These are phyloP conservation scores for Candida mesenterica DNA, from an alignment of 1,139 yeast genomes.

Conservation along the genomic window DNA sequence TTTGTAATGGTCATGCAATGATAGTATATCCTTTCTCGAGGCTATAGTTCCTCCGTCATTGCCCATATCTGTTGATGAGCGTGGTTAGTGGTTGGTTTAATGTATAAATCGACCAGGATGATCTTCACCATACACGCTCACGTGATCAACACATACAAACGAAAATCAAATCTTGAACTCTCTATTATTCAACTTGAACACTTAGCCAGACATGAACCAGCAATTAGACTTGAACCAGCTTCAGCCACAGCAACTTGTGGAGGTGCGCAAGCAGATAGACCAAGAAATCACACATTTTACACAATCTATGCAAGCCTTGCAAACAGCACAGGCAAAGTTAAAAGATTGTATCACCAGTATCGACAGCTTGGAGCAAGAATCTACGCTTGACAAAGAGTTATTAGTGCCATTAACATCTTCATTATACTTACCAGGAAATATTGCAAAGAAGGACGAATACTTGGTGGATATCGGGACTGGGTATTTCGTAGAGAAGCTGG, in stretches of 20 bases:
- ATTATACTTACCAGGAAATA: conserved; percentile 82
- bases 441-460: conserved; percentile 61
- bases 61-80: conserved; percentile 28
- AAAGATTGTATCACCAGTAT: conserved; percentile 78
- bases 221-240: conserved; percentile 62
- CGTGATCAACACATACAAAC: too few species aligned
- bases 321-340: conserved; percentile 80
- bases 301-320: conserved; percentile 79
- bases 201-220: conserved; percentile 8
- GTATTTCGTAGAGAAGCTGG: conserved; percentile 80
- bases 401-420: conserved; percentile 89
- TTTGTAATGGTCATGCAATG: conserved; percentile 19
- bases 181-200: too few species aligned
- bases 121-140: too few species aligned
- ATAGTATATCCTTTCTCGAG: conserved; percentile 41
- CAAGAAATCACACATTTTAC: conserved; percentile 84
- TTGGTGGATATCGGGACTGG: conserved; percentile 97
- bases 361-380: conserved; percentile 49
- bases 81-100: too few species aligned
- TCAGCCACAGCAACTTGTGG: conserved; percentile 79
- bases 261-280: conserved; percentile 80
- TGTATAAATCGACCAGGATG: too few species aligned
- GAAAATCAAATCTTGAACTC: too few species aligned
- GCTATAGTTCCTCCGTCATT: conserved; percentile 55
- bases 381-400: conserved; percentile 46